phyloP scores from a whole-genome alignment of 345 rosid genomes.

The Durio zibethinus region DNA sequence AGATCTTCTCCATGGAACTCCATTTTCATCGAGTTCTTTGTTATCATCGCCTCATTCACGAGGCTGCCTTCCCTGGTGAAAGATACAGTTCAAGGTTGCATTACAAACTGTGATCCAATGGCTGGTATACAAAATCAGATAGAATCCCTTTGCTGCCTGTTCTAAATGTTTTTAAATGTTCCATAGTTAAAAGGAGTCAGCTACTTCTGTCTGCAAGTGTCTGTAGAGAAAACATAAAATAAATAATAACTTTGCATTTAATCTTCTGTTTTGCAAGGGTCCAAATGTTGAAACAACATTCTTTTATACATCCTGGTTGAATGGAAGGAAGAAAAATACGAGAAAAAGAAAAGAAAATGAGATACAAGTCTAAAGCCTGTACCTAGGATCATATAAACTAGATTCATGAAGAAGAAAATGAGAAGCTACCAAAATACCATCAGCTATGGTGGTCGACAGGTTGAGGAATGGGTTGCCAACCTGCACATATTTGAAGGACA shows the following conservation, averaged over 20 bases:
- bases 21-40: slow-evolving; percentile 29
- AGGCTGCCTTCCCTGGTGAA: slow-evolving; percentile 33
- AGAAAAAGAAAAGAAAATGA: background rate
- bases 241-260: background rate
- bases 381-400: background rate
- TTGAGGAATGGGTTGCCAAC: slow-evolving; percentile 59
- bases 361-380: background rate
- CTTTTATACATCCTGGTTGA: background rate
- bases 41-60: slow-evolving; percentile 30
- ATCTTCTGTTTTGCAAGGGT: background rate
- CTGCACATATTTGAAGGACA: slow-evolving; percentile 49
- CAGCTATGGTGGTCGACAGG: slow-evolving; percentile 43
- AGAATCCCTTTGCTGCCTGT: background rate
- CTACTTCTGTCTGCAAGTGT: background rate
- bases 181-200: too few relatives aligned
- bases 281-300: background rate
- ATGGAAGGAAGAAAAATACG: background rate
- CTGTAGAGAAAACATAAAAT: background rate
- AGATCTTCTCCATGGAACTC: slow-evolving; percentile 57
- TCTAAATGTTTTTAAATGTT: too few relatives aligned
- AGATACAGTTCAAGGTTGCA: background rate
- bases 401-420: background rate
- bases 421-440: slow-evolving; percentile 19
- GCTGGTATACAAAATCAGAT: background rate
- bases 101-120: slow-evolving; percentile 5